phyloP scores from a whole-genome alignment of 2,329 filamentous ascomycete genomes.

The Neoarthrinium moseri region DNA sequence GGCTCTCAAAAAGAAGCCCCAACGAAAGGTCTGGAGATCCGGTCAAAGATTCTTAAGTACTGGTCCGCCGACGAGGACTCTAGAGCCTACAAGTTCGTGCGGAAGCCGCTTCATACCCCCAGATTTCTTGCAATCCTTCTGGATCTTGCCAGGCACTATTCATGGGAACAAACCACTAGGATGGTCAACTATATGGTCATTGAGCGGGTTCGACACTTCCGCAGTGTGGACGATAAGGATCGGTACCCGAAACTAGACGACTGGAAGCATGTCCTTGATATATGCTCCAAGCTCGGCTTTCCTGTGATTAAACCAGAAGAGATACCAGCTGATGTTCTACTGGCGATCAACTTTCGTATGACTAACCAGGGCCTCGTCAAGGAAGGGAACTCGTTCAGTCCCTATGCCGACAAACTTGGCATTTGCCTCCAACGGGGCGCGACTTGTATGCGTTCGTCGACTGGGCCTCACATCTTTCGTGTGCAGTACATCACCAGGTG shows the following conservation, averaged over 20 bases:
- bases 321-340: not conserved
- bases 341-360: conserved; percentile 2
- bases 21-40: not conserved
- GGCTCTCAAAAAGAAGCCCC: not conserved
- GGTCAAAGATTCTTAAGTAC: not conserved
- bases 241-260: conserved; percentile 5
- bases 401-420: not conserved
- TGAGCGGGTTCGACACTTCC: conserved; percentile 3
- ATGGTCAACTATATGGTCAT: conserved; percentile 6
- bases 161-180: not conserved
- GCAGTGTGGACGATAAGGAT: not conserved
- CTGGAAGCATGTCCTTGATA: not conserved
- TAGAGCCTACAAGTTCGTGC: not conserved
- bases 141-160: conserved; percentile 3
- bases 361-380: not conserved
- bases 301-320: not conserved
- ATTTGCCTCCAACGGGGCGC: not conserved
- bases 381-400: conserved; percentile 2
- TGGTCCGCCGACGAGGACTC: not conserved
- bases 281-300: not conserved
- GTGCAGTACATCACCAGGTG: not conserved
- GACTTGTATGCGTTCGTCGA: not conserved
- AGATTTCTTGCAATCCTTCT: conserved; percentile 1
- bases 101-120: not conserved
- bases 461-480: conserved; percentile 1